Base-by-base conservation (phyloP, 2,329 filamentous ascomycete genomes). In the Chrysosporium keratinophilum region DNA sequence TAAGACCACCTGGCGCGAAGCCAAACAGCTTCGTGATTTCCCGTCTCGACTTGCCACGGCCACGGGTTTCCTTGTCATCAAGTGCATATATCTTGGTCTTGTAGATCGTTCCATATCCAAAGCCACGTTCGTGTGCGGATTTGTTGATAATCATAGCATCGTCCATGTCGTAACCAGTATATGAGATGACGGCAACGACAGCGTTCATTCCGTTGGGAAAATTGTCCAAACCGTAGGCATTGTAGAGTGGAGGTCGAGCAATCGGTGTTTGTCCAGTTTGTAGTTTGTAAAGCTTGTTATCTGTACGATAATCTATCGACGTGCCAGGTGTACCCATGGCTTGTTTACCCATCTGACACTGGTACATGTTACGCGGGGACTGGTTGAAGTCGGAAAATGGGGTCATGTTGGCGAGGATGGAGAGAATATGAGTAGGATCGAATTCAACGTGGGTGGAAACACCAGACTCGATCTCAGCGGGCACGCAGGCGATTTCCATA, bases 101-200 rank as follows among this genome's bases (percentile, higher is more conserved):
- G 78, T 96, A 98, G 63, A 98, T 89, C 4, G 90, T 94, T 53
- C 93, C 93, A 65, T 97, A 83, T 37, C 89, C 91, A 65, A 98
- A 97, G 12, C 93, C 93, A 61, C 93, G 83, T 71, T 98, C 93
- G 69, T 96, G 88, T 2, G 91, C 84, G 17, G 89, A 95, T 70
- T 97, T 97, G 77, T 97, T 97, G 67, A 98, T 78, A 67, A 98
- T 97, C 91, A 97, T 97, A 67, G 93, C 93, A 73, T 98, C 93
- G 77, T 98, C 93, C 93, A 98, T 98, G 78, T 98, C 93, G 73
- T 97, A 98, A 50, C 91, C 93, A 1, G 91, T 97, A 70, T 98
- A 98, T 0, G 91, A 96, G 59, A 98, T 95, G 69, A 98, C 94
- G 56, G 93, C 93, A 55, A 98, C 93, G 39, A 97, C 83, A 7